Percentiles rank a stretch among this genome's conserved stretches.
These are phyloP conservation scores for Fusarium chaquense DNA, from an alignment of 2,329 filamentous ascomycete genomes.

Conservation along the genomic window DNA sequence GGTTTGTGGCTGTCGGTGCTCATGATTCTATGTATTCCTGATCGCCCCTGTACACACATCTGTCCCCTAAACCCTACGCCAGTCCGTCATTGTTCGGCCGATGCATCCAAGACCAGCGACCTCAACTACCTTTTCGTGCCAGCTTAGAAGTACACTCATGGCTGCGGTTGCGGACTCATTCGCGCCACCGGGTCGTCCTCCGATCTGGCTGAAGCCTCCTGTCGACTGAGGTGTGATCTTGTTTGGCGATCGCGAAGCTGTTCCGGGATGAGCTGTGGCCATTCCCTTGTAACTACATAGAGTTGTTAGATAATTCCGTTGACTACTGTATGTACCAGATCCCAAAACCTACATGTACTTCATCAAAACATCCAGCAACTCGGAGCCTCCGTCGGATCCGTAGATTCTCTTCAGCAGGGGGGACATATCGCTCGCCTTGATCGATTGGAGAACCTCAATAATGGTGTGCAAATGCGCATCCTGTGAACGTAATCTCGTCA, in stretches of 20 bases:
- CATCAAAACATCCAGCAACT: conserved; percentile 92
- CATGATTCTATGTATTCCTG: conserved; percentile 40
- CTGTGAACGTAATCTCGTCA: conserved; percentile 57
- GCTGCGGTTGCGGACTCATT: conserved; percentile 81
- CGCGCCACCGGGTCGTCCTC: conserved; percentile 63
- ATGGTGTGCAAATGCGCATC: conserved; percentile 89
- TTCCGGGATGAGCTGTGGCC: conserved; percentile 62
- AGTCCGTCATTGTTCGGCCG: conserved; percentile 94
- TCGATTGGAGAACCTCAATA: conserved; percentile 93
- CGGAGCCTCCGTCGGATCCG: conserved; percentile 80
- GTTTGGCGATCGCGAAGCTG: conserved; percentile 58
- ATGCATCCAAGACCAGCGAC: conserved; percentile 92
- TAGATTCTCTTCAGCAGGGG: conserved; percentile 87
- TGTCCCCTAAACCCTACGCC: conserved; percentile 74
- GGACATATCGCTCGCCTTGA: conserved; percentile 96
- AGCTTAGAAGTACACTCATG: conserved; percentile 97
- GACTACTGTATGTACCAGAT: neutral
- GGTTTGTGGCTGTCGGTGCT: conserved; percentile 23
- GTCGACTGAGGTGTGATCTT: conserved; percentile 79
- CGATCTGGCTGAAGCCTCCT: conserved; percentile 84
- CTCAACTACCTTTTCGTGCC: conserved; percentile 99
- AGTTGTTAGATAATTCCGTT: conserved; percentile 21
- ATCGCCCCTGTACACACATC: conserved; percentile 20
- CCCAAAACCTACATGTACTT: conserved; percentile 85
- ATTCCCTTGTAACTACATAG: conserved; percentile 86